Base-by-base conservation (phyloP, 2,329 filamentous ascomycete species). In the Colletotrichum scovillei region DNA sequence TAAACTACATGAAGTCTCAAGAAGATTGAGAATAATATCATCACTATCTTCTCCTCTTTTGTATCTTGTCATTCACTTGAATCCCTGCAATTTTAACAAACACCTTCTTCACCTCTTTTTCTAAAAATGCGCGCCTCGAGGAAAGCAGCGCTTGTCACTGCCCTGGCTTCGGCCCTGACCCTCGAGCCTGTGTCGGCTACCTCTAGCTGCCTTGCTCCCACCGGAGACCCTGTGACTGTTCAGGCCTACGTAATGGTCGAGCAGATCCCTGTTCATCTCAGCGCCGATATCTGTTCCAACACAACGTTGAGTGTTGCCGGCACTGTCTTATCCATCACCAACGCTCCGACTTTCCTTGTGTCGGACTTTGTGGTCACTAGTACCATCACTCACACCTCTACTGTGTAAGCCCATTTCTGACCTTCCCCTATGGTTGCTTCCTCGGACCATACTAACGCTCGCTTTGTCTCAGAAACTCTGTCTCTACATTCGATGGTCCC, bases 331-430 rank as follows among this genome's bases (percentile, higher is more conserved):
- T 59, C 58, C 22, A 59, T 69, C 12, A 69, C 66, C 5, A 69
- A 69, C 19, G 66, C 66, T 6, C 66, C 66, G n/a, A 69, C 66
- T 16, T 9, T 63, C n/a, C 49, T 69, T 9, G n/a, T 69, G 16
- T 57, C 66, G 19, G 24, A 69, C 26, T 69, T 69, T 22, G 30
- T 69, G 5, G 66, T 69, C 30, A 59, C 63, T 24, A 69, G 32
- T 16, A 67, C 65, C 16, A 62, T 63, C 19, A 69, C 66, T 12
- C 53, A 63, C 22, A 69, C 58, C 14, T 63, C 58, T 19, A 69
- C 66, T 16, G 16, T 69, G 66, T 69, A 46, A 63, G 66, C 14
- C n/a, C 5, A 5, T 4, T 19, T n/a, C n/a, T 49, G 3, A 9
- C 19, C 19, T 49, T 49, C 8, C 19, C 7, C 3, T n/a, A n/a